phyloP scores from a whole-genome alignment of 352 stramenopile genomes.

The Phytophthora syringae region DNA sequence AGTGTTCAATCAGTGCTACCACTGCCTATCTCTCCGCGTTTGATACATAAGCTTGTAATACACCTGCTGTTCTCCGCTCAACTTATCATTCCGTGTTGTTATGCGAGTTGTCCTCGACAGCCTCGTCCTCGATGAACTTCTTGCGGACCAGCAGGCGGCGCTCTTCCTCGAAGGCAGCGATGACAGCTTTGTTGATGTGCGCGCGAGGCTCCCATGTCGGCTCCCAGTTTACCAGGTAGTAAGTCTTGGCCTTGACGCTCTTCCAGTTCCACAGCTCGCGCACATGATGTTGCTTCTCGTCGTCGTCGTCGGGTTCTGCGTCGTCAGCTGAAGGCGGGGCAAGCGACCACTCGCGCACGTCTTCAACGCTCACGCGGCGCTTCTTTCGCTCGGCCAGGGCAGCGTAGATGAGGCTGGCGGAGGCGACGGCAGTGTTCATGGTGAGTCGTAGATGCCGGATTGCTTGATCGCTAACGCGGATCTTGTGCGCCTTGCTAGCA shows the following conservation, averaged over 20 bases:
- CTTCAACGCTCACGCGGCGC: background rate
- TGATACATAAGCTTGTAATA: no score
- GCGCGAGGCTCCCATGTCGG: conserved; percentile 14
- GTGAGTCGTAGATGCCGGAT: conserved; percentile 20
- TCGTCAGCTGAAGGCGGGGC: background rate
- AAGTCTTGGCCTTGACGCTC: background rate
- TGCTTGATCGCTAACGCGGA: conserved; percentile 3
- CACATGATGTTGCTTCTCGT: background rate
- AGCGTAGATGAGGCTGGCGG: background rate
- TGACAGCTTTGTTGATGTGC: conserved; percentile 7
- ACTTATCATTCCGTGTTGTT: no score
- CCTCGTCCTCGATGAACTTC: conserved; percentile 32
- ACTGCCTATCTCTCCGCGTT: no score
- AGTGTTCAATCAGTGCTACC: no score
- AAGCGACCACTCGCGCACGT: background rate
- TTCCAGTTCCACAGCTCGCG: background rate
- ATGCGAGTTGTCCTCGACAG: conserved; percentile 17
- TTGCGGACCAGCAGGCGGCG: conserved; percentile 22
- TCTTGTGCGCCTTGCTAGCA: conserved; percentile 4
- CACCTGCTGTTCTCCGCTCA: no score
- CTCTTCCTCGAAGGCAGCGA: conserved; percentile 26
- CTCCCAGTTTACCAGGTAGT: conserved; percentile 35
- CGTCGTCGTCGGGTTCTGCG: background rate
- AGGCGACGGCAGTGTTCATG: conserved; percentile 1
- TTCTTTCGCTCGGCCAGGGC: background rate